Base-by-base conservation (phyloP, 1,284 basidiomycete species). In the Vanrija humicola region DNA sequence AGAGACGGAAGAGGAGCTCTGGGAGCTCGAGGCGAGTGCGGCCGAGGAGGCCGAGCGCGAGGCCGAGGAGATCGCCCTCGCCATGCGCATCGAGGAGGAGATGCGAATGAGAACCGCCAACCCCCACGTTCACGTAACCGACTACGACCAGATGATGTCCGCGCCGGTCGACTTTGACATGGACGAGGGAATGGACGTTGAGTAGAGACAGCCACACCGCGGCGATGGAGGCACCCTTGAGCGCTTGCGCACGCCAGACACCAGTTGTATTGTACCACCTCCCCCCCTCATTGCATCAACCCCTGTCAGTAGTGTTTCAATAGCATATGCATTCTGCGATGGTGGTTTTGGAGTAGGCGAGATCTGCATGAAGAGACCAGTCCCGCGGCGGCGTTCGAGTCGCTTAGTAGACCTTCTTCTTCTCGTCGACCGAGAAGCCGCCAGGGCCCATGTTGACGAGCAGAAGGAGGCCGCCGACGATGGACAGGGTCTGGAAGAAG, bases 381-480 rank as follows among this genome's bases (percentile, higher is more conserved):
- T 34, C 34, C 34, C 34, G 34, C 34, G 34, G 9, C 34, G 34
- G 9, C 34, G 14, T 12, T 8, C 6, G 4, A 28, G 10, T 19
- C 34, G 7, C 23, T 40, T 50, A 55, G 50, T 48, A 52, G 43
- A 62, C 60, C 84, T 97, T 98, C 83, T 98, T 98, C 83, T 98
- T 97, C 82, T 98, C 94, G 79, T 98, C 96, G 58, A 98, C 89
- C 8, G 95, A 98, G 63, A 98, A 82, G 63, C 95, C 95, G 58
- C 94, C 90, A 48, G 96, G 93, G 67, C 96, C 96, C 84, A 97
- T 94, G 82, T 97, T 98, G 66, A 98, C 94, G 52, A 99, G 85
- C 58, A 98, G 84, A 63, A 99, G 86, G 29, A 99, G 84, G 54
- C 96, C 96, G 59, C 96, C 96, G 52, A 99, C 94, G 68, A 99